A percentile compares a stretch with the other conserved stretches of the same genome.
These are phyloP conservation scores for Pelargonium nanum DNA, from an alignment of 345 rosid genomes.

Conservation along the genomic window DNA sequence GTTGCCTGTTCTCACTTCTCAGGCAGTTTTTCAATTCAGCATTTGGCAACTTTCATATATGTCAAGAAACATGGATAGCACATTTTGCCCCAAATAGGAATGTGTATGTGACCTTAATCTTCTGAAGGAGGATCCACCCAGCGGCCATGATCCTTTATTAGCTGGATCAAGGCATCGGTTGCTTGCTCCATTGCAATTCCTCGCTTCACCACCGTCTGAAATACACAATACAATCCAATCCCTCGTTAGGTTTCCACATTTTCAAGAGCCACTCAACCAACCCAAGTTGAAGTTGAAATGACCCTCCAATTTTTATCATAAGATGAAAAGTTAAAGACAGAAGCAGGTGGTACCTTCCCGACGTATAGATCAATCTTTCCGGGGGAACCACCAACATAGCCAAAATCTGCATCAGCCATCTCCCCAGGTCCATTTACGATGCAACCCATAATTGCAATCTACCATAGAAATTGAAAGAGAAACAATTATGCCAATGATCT, in stretches of 20 bases:
- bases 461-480: slow-evolving; percentile 2
- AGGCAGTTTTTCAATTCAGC: not conserved
- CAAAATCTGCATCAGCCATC: slow-evolving; percentile 99
- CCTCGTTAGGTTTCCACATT: not conserved
- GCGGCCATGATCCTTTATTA: slow-evolving; percentile 90
- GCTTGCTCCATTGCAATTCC: slow-evolving; percentile 84
- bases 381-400: slow-evolving; percentile 94
- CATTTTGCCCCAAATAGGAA: not conserved
- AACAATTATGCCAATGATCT: not conserved
- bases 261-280: not conserved
- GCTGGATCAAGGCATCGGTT: slow-evolving; percentile 76
- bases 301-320: too few species aligned
- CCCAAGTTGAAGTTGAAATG: not conserved
- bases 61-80: too few species aligned
- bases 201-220: slow-evolving; percentile 91
- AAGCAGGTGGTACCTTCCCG: slow-evolving; percentile 57
- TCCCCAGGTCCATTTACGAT: slow-evolving; percentile 98
- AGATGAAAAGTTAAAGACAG: not conserved
- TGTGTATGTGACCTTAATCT: slow-evolving; percentile 25
- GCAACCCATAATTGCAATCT: slow-evolving; percentile 99
- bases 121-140: slow-evolving; percentile 72
- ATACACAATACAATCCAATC: slow-evolving; percentile 6
- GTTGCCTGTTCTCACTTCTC: too few species aligned
- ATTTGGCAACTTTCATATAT: too few species aligned
- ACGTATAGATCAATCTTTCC: slow-evolving; percentile 95